Base-by-base conservation (phyloP, 1,284 basidiomycete genomes). In the Cystobasidium slooffiae region DNA sequence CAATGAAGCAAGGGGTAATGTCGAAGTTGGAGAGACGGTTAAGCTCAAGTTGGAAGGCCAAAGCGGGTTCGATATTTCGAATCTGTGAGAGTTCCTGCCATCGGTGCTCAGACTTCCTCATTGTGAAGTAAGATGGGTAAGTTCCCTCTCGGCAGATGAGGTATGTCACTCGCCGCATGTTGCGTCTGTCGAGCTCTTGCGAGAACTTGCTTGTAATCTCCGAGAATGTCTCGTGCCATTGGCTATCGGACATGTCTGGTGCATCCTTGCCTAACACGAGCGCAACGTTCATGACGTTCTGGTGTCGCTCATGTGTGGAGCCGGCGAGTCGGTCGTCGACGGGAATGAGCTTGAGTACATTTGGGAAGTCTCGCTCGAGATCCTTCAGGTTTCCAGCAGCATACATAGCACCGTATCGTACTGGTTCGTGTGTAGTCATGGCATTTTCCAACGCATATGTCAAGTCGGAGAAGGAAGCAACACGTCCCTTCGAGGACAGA, bases 1-100 rank as follows among this genome's bases (percentile, higher is more conserved):
- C 91, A 76, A 95, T 91, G 82, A 94, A 92, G 85, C 90, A 89
- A 63, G 97, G 95, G 53, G 89, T 93, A 82, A 99, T 88, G 83
- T 97, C 94, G 85, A 98, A 99, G 86, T 97, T 92, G 55, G 94
- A 96, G 77, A 99, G 87, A 66, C 97, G 92, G 83, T 91, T 91
- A 73, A 99, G 90, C 84, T 99, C 97, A 66, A 99, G 88, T 85
- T 99, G 97, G 88, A 94, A 99, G 47, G 97, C 97, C 64, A 99
- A 87, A 49, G 97, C 97, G 39, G 97, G 97, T 83, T 99, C 97
- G 77, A 98, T 94, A 86, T 99, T 97, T 83, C 96, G 91, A 82
- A 99, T 97, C 12, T 94, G 90, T 82, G 93, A 89, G 83, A 98
- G 94, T 86, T 99, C 97, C 76, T 86, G 88, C 97, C 97, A 99